These are phyloP conservation scores for Albatrellus ellisii DNA, from an alignment of 768 basidiomycete genomes.

Conservation along the genomic window DNA sequence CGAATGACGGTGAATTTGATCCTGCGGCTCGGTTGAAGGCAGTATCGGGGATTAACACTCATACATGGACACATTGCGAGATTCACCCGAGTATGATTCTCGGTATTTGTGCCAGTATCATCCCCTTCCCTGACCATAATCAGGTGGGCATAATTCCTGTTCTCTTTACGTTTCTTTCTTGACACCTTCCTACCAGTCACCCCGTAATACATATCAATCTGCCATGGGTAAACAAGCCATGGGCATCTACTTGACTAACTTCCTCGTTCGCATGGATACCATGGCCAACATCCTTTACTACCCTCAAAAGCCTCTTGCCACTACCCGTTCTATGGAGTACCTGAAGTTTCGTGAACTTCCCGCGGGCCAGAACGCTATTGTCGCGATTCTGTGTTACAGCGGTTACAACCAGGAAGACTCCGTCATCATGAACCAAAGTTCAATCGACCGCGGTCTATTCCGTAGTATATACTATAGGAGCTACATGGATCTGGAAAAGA, in stretches of 20 bases:
- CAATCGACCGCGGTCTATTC: conserved; percentile 96
- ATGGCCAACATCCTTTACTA: conserved; percentile 99
- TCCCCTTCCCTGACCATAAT: conserved; percentile 99
- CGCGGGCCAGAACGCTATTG: conserved; percentile 98
- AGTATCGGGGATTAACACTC: conserved; percentile 46
- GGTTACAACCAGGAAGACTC: conserved; percentile 99
- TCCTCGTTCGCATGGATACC: conserved; percentile 97
- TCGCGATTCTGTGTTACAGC: conserved; percentile 96
- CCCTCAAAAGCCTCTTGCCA: conserved; percentile 97
- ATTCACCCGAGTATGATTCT: conserved; percentile 99
- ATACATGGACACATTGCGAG: conserved; percentile 98
- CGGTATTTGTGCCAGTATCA: conserved; percentile 96
- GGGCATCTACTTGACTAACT: conserved; percentile 98
- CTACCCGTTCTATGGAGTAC: conserved; percentile 98
- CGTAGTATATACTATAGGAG: conserved; percentile 97
- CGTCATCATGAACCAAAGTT: conserved; percentile 99
- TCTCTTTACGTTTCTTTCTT: conserved; percentile 4
- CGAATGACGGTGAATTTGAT: conserved; percentile 54
- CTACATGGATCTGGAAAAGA: conserved; percentile 98
- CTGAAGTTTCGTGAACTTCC: conserved; percentile 97
- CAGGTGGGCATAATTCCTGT: conserved; percentile 43
- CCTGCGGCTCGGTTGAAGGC: conserved; percentile 83
- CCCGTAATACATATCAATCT: conserved; percentile 99
- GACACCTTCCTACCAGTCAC: conserved; percentile 47
- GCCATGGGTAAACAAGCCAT: conserved; percentile 99